phyloP scores from a whole-genome alignment of 495 filamentous ascomycete species.

The Aspergillus olivimuriae region DNA sequence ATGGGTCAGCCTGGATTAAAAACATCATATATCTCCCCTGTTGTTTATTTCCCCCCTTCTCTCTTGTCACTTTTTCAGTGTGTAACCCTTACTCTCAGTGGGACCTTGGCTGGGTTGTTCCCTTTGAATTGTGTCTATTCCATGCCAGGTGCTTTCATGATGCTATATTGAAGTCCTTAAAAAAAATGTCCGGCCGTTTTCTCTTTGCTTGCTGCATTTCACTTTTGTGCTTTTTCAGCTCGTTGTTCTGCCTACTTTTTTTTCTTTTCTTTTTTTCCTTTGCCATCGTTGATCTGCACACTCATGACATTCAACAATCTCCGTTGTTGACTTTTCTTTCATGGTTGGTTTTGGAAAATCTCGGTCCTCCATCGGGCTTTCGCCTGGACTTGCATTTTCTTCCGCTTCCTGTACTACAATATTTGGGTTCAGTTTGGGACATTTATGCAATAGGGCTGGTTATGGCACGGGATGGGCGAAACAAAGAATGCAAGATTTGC shows the following conservation, averaged over 20 bases:
- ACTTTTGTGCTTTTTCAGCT: conserved; percentile 5
- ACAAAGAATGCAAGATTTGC: conserved; percentile 20
- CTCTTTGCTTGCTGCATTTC: conserved; percentile 4
- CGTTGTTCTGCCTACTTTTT: conserved; percentile 4
- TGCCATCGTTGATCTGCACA: conserved; percentile 4
- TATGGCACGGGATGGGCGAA: conserved; percentile 12
- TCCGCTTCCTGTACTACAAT: conserved; percentile 25
- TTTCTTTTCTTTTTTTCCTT: conserved; percentile 9
- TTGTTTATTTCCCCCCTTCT: conserved; percentile 7
- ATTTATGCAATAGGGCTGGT: conserved; percentile 20
- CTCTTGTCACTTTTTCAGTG: conserved; percentile 19
- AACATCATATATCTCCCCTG: conserved; percentile 20
- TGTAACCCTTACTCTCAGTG: conserved; percentile 44
- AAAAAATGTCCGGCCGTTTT: conserved; percentile 14
- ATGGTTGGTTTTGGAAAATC: conserved; percentile 10
- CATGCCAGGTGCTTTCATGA: conserved; percentile 12
- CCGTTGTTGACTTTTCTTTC: conserved; percentile 4
- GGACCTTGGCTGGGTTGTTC: conserved; percentile 41
- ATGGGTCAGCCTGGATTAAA: conserved; percentile 15
- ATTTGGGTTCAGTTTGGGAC: conserved; percentile 22
- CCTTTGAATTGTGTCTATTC: conserved; percentile 13
- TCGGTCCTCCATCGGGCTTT: conserved; percentile 13
- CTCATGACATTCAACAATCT: conserved; percentile 6
- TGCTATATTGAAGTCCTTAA: conserved; percentile 23
- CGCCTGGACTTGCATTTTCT: conserved; percentile 14